These are phyloP conservation scores for Pisolithus sp. DNA, from an alignment of 768 basidiomycete species.

Conservation along the genomic window DNA sequence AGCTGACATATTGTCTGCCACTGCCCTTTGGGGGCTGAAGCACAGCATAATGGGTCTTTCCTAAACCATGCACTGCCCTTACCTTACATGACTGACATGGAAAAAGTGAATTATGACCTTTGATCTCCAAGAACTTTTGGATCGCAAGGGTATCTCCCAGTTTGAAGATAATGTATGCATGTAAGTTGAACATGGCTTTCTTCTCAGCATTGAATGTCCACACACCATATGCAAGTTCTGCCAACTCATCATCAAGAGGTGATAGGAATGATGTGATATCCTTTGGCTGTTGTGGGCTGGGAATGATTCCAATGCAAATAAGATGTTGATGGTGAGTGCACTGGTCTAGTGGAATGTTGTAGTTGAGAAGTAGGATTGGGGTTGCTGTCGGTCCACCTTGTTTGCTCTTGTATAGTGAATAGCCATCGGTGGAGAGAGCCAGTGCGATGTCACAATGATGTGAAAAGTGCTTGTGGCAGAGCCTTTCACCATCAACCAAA, in stretches of 20 bases:
- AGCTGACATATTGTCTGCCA: constrained; percentile 10
- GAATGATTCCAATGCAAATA: constrained; percentile 37
- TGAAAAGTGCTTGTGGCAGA: constrained; percentile 20
- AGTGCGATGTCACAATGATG: constrained; percentile 37
- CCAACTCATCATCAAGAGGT: constrained; percentile 32
- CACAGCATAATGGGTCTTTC: constrained; percentile 23
- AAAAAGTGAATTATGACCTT: constrained; percentile 30
- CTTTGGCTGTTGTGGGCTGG: constrained; percentile 38
- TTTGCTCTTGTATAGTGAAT: constrained; percentile 30
- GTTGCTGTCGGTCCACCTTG: constrained; percentile 27
- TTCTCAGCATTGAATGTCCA: constrained; percentile 26
- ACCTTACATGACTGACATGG: constrained; percentile 34
- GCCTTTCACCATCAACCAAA: too few species aligned
- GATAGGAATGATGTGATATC: constrained; percentile 34
- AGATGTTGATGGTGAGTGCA: constrained; percentile 31
- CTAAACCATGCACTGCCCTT: constrained; percentile 21
- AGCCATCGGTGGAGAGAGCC: constrained; percentile 38
- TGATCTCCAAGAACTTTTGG: constrained; percentile 26
- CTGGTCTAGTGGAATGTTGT: constrained; percentile 37
- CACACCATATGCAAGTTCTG: constrained; percentile 32
- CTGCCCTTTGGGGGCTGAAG: constrained; percentile 25
- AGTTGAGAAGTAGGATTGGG: constrained; percentile 37
- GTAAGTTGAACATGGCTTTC: constrained; percentile 22
- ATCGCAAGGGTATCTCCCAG: constrained; percentile 33
- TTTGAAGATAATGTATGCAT: constrained; percentile 27